Base-by-base conservation (phyloP, 2,329 filamentous ascomycete genomes). In the Ophiocordyceps camponoti-floridani region DNA sequence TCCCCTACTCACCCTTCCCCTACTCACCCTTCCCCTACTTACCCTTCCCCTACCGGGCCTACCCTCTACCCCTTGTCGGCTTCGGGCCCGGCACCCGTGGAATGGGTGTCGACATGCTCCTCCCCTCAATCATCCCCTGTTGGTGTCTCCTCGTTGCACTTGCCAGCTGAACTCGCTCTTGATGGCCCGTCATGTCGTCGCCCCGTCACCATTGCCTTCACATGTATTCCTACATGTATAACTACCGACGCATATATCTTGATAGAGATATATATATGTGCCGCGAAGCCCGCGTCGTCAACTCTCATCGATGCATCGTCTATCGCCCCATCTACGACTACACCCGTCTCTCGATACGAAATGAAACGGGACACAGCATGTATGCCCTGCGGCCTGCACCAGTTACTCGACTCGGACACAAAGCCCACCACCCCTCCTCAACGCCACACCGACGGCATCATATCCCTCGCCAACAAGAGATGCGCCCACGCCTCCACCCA, bases 401-500 rank as follows among this genome's bases (percentile, higher is more conserved):
- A 12, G 11, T 35, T 31, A 7, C 7, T 7, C 28, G 28, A 35
- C 31, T 4, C 13, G 13, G 8, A 35, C 31, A 33, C 31, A 12
- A 33, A 12, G 31, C 12, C 31, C 4, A 33, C 31, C 4, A 33
- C 10, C 4, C 4, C 31, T 4, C 10, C 31, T 14, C 31, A 12
- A 14, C 31, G 31, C 13, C 31, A 7, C 8, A 35, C 16, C n/a
- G n/a, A n/a, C n/a, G 48, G 44, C 37, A 48, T 53, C 27, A 28
- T 45, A 37, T 48, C 45, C 12, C 42, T 51, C 12, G 53, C 56
- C 8, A 58, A 58, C 51, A 57, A 56, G 44, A 51, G 45, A 41
- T 58, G 56, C 43, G 54, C 54, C 14, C 56, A 58, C 41, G 44
- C 48, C 11, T 35, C 46, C 16, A 54, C 53, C 11, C 56, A 58